Evolutionary conservation across 768 basidiomycete species (phyloP).

Genomic region (Strobilomyces dryophilus): DNA sequence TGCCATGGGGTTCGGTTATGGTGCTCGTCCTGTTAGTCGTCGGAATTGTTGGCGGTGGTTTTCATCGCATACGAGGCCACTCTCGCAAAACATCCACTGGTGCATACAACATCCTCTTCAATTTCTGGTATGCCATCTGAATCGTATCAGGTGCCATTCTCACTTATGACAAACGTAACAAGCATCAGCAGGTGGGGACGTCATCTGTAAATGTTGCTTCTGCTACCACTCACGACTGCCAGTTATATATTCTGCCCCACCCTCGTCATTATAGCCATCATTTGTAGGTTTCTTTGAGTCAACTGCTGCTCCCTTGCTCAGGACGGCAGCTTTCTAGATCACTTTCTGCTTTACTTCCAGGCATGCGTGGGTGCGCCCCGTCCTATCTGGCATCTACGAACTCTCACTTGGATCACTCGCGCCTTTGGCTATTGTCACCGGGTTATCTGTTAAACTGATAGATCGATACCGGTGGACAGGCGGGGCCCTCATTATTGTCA

Average conservation of each 20-base stretch:
- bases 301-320: neutral
- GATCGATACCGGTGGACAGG: conserved; percentile 23
- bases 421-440: conserved; percentile 29
- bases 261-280: neutral
- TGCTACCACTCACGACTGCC: neutral
- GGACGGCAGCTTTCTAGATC: conserved; percentile 21
- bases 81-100: conserved; percentile 27
- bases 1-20: conserved; percentile 37
- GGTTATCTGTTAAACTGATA: conserved; percentile 25
- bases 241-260: conserved; percentile 25
- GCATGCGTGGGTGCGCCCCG: conserved; percentile 22
- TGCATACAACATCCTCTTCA: conserved; percentile 38
- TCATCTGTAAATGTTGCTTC: neutral
- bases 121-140: conserved; percentile 30
- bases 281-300: conserved; percentile 19
- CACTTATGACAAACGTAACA: conserved; percentile 26
- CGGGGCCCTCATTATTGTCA: conserved; percentile 24
- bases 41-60: conserved; percentile 32
- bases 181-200: conserved; percentile 23
- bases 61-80: conserved; percentile 40
- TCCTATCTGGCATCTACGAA: conserved; percentile 24
- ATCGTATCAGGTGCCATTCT: conserved; percentile 1
- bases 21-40: conserved; percentile 43
- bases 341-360: conserved; percentile 32
- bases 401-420: conserved; percentile 22